Base-by-base conservation (phyloP, 2,329 filamentous ascomycete species). In the Neopestalotiopsis sp. region DNA sequence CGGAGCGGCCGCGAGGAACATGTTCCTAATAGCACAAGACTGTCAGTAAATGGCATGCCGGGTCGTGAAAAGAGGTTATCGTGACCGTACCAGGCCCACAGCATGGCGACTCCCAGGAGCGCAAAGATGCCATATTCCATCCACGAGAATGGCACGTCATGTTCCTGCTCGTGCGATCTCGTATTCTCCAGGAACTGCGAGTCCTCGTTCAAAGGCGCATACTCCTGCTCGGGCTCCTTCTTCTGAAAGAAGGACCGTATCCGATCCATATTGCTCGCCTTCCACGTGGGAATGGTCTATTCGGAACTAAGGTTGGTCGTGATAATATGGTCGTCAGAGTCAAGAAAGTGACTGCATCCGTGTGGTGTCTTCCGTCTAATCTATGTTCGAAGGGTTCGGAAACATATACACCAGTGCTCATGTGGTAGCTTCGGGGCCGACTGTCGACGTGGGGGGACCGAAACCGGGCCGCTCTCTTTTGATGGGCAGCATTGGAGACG, bases 1-100 rank as follows among this genome's bases (percentile, higher is more conserved):
- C 4, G 95, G 94, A 1, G 94, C 94, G 9, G 95, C 94, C 60
- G 96, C 95, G 74, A 98, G 89, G 80, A 98, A 98, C 95, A 98
- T 98, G 84, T 98, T 98, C 94, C 94, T 95, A 73, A 67, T 57
- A 71, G 63, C 62, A 57, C 66, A 9, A 20, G 68, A 58, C 56
- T 59, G 66, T 60, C 60, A 76, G 62, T 74, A 71, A 20, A 59
- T 66, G 4, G n/a, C 68, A 24, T 34, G n/a, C 17, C 3, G 45
- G 17, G 17, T 20, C 24, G 20, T 9, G 45, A 17, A 10, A 5
- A 30, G 57, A 56, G 28, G 42, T 56, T 40, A 24, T 30, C 32
- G 38, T 49, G 20, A 17, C 60, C 88, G 74, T 88, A 97, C 95
- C 95, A 98, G 67, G 95, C 94, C 95, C 95, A 98, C 59, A 98